Percentiles rank a stretch among this genome's conserved stretches.
These are phyloP conservation scores for Cylindrodendrum hubeiense DNA, from an alignment of 2,329 filamentous ascomycete genomes.

Conservation along the genomic window DNA sequence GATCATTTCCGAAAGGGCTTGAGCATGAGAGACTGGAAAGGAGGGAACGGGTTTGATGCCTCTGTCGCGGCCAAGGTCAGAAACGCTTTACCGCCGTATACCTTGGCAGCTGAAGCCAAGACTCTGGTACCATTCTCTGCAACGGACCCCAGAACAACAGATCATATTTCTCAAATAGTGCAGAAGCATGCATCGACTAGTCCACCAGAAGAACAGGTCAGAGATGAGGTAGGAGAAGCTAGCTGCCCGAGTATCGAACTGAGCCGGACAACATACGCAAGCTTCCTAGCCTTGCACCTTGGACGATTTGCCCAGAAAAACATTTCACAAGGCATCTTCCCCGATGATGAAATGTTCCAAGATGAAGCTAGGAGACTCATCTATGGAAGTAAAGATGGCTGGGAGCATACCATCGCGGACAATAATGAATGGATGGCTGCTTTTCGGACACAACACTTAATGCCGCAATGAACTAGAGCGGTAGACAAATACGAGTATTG, in stretches of 20 bases:
- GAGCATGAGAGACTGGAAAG: conserved; percentile 43
- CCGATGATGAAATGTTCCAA: conserved; percentile 23
- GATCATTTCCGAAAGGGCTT: conserved; percentile 38
- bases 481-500: background rate
- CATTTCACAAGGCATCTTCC: conserved; percentile 2
- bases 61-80: conserved; percentile 30
- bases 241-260: background rate
- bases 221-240: background rate
- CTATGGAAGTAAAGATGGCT: conserved; percentile 8
- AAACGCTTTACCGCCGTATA: conserved; percentile 41
- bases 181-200: background rate
- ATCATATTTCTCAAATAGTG: conserved; percentile 22
- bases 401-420: conserved; percentile 21
- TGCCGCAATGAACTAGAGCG: background rate
- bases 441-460: conserved; percentile 3
- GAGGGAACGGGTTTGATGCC: conserved; percentile 38
- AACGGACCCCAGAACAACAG: conserved; percentile 19
- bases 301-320: conserved; percentile 16
- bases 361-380: conserved; percentile 13
- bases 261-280: background rate
- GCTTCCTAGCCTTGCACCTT: conserved; percentile 16
- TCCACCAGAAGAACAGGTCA: background rate
- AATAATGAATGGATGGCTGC: conserved; percentile 21
- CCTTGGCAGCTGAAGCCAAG: conserved; percentile 33
- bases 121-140: conserved; percentile 38